Conservation (phyloP, 179 eudicot species). For the Corrigiola litoralis region DNA sequence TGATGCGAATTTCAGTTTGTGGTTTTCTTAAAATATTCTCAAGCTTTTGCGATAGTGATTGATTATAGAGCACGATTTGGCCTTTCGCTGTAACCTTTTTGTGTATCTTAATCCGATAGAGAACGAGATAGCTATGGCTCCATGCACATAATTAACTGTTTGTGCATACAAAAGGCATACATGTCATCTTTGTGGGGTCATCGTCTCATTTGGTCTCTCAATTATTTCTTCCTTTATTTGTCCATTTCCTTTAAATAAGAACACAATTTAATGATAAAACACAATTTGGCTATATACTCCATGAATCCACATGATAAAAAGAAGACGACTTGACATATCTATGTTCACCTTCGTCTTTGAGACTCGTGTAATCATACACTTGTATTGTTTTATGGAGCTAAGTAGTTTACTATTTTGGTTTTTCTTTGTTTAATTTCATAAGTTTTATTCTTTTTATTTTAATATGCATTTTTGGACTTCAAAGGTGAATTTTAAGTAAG, state of each 20-base stretch:
- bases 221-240: slow-evolving; percentile 22
- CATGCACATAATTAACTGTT: slow-evolving; percentile 19
- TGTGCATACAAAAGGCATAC: slow-evolving; percentile 27
- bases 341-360: neutral
- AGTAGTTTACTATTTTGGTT: too few relatives aligned
- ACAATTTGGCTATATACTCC: slow-evolving; percentile 14
- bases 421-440: too few relatives aligned
- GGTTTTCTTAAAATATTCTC: neutral
- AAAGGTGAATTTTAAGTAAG: too few relatives aligned
- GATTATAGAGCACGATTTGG: slow-evolving; percentile 23
- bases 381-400: too few relatives aligned
- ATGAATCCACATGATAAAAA: slow-evolving; percentile 21
- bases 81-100: slow-evolving; percentile 6
- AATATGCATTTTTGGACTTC: too few relatives aligned
- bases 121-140: slow-evolving; percentile 19
- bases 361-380: neutral
- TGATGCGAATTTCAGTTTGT: neutral
- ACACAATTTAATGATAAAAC: slow-evolving; percentile 20
- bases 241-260: slow-evolving; percentile 18
- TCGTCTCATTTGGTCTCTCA: slow-evolving; percentile 28
- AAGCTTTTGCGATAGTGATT: slow-evolving; percentile 10
- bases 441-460: too few relatives aligned
- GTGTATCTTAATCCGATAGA: slow-evolving; percentile 16
- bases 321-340: slow-evolving; percentile 23
- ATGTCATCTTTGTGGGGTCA: slow-evolving; percentile 32